Evolutionary conservation across 805 yeast genomes (phyloP).

Genomic region (Nakazawaea wickerhamii): DNA sequence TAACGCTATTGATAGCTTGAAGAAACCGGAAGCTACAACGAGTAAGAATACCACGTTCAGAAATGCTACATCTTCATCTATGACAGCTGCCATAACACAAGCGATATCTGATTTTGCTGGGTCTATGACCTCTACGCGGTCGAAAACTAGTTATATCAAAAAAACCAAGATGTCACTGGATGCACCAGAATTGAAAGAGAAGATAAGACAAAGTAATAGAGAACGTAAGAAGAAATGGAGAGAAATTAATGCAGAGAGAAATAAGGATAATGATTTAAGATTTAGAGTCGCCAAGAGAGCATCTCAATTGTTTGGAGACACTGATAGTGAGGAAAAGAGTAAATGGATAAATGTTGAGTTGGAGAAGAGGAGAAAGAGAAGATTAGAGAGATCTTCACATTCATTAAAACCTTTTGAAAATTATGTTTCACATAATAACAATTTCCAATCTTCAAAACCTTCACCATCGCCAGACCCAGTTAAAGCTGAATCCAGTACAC

Average conservation of each 20-base stretch:
- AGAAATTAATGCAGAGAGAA: conserved; percentile 70
- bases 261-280: conserved; percentile 83
- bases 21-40: conserved; percentile 8
- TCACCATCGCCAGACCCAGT: conserved; percentile 14
- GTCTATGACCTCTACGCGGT: neutral
- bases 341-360: conserved; percentile 78
- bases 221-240: conserved; percentile 82
- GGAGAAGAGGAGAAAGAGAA: conserved; percentile 53
- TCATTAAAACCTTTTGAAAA: conserved; percentile 14
- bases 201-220: conserved; percentile 61
- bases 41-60: neutral
- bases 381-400: conserved; percentile 41
- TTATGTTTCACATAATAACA: conserved; percentile 4
- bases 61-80: conserved; percentile 7
- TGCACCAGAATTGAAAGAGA: conserved; percentile 41
- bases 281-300: conserved; percentile 77
- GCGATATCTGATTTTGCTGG: conserved; percentile 9
- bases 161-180: conserved; percentile 1
- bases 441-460: neutral
- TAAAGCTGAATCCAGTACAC: conserved; percentile 17
- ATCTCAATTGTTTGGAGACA: conserved; percentile 54
- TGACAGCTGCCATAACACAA: conserved; percentile 14
- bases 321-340: conserved; percentile 42
- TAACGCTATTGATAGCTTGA: conserved; percentile 25
- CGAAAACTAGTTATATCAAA: neutral